Evolutionary conservation across 2,329 filamentous ascomycete species (phyloP), one percentile per base, ranked within the genome.

Genomic region (Xylaria sp.): DNA sequence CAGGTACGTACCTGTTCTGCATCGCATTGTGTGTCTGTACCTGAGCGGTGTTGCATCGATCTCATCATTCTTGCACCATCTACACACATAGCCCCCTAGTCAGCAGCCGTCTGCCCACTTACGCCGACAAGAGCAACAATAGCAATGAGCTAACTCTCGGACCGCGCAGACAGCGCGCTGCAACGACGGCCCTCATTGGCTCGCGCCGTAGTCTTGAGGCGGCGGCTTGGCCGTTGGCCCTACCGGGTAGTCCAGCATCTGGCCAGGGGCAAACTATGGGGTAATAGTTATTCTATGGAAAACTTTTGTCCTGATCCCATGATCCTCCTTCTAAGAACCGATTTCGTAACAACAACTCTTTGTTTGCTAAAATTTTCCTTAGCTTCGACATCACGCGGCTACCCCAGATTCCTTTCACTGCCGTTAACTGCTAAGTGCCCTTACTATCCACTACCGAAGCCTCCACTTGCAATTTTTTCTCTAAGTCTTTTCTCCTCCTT

Each of bases 241-340:
- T 51, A 62, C 31, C 41, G 41, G n/a, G 59, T 31, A 34, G 37
- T 41, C 41, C 28, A 37, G 52, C 28, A 10, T 9, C 51, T 28
- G 63, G 28, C 62, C 65, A 70, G 71, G 71, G 71, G 72, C 71
- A 77, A 77, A 73, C 76, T 77, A 78, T 78, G 75, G 76, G 76
- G 76, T 78, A 78, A 78, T 77, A 48, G 66, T 78, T 78, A 78
- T 73, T 73, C 66, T 73, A 77, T 74, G 65, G 63, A 71, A 77
- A 76, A 76, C 69, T 72, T 62, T 25, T 25, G 68, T 52, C 51
- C 61, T 52, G 70, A 63, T 74, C 76, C 67, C 70, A 74, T 76
- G 75, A 76, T 73, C 69, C 64, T 65, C 25, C 37, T 63, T 58
- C 67, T 52, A 66, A 67, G 71, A 61, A 64, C 63, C 75, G 71